Evolutionary conservation across 345 rosid genomes (phyloP), one percentile per base, ranked within the genome.

Genomic region (Gossypium anomalum): DNA sequence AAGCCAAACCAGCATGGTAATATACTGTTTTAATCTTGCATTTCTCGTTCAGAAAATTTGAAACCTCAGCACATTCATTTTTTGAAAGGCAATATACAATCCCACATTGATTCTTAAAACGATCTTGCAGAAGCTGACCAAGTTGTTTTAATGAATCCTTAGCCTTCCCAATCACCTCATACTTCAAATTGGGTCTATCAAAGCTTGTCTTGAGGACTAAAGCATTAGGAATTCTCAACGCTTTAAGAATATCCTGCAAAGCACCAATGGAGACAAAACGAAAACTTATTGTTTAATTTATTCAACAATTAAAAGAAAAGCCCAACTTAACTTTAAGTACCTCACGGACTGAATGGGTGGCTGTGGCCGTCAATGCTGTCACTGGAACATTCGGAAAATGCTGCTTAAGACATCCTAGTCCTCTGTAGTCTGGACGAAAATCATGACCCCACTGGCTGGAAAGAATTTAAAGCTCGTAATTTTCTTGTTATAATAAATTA

Each of bases 391-490:
- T 79, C 2, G 88, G 86, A 74, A 91, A 95, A 61, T 86, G 87
- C 81, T 90, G 92, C 84, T 95, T 90, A 47, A 95, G 93, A 82
- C 90, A 87, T 74, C 98, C 93, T 51, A 90, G 80, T 45, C 83
- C 89, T 75, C 94, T 84, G 79, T 93, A 95, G 73, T 93, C 98
- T 77, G 98, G 99, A 73, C 97, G 92, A 67, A 93, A 95, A 87
- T 93, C 99, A 80, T 93, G 99, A 63, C 99, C 99, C 98, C 98
- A 92, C 78, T 95, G 99, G 77, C 98, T 92, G 87, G 34, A 51
- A 78, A 75, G 74, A 71, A 75, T 71, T 65, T 53, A 77, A 38
- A 9, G 34, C 16, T 59, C 48, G n/a, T 38, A 52, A 72, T 65
- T 57, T 59, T 57, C 12, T 44, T 57, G 70, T 29, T 6, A 8